Evolutionary conservation across 2,329 filamentous ascomycete genomes (phyloP).

Genomic region (Aureobasidium musti): DNA sequence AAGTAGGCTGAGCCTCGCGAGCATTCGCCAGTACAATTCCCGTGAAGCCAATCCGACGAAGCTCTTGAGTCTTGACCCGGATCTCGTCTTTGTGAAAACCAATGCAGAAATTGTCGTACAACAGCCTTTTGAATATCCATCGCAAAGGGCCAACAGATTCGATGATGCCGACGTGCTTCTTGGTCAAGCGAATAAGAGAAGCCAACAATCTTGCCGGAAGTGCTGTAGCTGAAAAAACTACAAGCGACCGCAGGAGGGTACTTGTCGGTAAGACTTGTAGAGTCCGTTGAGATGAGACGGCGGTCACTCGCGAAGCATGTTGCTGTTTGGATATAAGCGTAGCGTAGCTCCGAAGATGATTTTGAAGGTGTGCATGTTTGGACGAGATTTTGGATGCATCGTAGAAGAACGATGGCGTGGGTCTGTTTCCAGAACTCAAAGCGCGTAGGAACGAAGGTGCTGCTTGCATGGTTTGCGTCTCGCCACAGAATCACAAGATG

Average conservation of each 20-base stretch:
- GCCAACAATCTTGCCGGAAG: conserved; percentile 10
- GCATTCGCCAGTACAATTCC: conserved; percentile 25
- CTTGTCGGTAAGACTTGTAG: conserved; percentile 13
- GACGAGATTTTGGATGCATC: neutral
- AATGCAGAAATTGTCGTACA: conserved; percentile 20
- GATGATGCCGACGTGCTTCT: conserved; percentile 8
- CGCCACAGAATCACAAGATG: neutral
- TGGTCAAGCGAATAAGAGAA: conserved; percentile 17
- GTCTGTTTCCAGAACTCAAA: neutral
- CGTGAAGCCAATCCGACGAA: conserved; percentile 8
- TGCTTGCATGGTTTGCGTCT: neutral
- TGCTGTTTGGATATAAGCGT: neutral
- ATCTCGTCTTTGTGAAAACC: conserved; percentile 5
- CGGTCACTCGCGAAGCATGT: neutral
- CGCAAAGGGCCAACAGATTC: neutral
- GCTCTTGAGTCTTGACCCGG: neutral
- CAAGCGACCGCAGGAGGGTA: conserved; percentile 2
- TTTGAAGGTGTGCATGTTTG: neutral
- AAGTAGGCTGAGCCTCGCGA: conserved; percentile 5
- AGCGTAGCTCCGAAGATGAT: neutral
- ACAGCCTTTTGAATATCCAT: conserved; percentile 10
- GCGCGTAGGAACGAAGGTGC: too few species aligned
- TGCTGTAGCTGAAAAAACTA: neutral
- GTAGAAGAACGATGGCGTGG: neutral
- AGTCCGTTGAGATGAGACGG: neutral